Conservation (phyloP, 1,139 yeast genomes). For the Candida sanyaensis region DNA sequence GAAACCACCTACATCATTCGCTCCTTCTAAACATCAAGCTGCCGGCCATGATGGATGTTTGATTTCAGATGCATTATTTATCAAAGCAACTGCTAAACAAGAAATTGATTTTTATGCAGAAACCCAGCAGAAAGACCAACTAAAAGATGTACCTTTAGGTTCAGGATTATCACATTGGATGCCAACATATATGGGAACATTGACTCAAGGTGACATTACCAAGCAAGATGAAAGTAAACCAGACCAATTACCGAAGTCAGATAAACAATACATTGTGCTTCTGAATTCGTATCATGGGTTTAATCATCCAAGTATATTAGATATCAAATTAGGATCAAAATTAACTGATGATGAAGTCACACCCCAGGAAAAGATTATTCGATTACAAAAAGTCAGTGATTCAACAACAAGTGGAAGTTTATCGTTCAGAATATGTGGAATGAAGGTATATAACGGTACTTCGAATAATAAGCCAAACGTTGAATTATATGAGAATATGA, state of each 20-base stretch:
- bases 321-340: slow-evolving; percentile 75
- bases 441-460: slow-evolving; percentile 54
- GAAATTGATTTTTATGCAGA: slow-evolving; percentile 73
- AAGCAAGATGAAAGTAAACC: not conserved
- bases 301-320: slow-evolving; percentile 69
- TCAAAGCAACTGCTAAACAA: slow-evolving; percentile 63
- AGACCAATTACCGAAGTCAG: not conserved
- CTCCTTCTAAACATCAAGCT: slow-evolving; percentile 50
- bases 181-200: slow-evolving; percentile 42
- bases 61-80: slow-evolving; percentile 55
- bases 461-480: slow-evolving; percentile 4
- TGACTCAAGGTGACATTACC: slow-evolving; percentile 30
- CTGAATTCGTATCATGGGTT: slow-evolving; percentile 69
- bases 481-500: slow-evolving; percentile 19
- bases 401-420: slow-evolving; percentile 80
- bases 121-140: slow-evolving; percentile 20
- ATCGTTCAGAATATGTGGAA: slow-evolving; percentile 82
- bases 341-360: slow-evolving; percentile 66
- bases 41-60: slow-evolving; percentile 92
- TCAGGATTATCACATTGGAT: slow-evolving; percentile 54
- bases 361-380: slow-evolving; percentile 54
- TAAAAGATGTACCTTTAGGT: slow-evolving; percentile 30
- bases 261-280: slow-evolving; percentile 56
- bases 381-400: slow-evolving; percentile 64
- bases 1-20: slow-evolving; percentile 7